phyloP scores from a whole-genome alignment of 768 basidiomycete genomes.

The Boletus subparvulus region DNA sequence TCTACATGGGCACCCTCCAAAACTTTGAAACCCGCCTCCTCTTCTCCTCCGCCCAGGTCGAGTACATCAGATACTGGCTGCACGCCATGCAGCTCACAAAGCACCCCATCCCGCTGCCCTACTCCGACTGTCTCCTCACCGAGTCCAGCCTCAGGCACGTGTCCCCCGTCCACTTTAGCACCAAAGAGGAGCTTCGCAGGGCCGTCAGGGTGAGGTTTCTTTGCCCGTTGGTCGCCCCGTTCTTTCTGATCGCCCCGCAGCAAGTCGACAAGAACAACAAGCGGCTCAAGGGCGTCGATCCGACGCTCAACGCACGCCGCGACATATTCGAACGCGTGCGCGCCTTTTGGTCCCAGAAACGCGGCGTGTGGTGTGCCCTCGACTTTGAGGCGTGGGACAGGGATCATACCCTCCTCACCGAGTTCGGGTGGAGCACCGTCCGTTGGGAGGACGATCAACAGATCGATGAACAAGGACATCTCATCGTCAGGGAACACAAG shows the following conservation, averaged over 20 bases:
- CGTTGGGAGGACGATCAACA: conserved; percentile 54
- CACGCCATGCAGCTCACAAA: conserved; percentile 69
- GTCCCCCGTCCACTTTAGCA: conserved; percentile 55
- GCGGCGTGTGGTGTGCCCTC: conserved; percentile 71
- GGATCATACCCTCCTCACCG: conserved; percentile 71
- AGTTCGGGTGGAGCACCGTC: conserved; percentile 75
- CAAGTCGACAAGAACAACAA: conserved; percentile 80
- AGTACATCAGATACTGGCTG: conserved; percentile 84
- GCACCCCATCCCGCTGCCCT: conserved; percentile 66
- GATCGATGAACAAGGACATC: conserved; percentile 53
- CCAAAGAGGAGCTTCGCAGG: conserved; percentile 52
- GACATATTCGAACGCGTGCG: conserved; percentile 69
- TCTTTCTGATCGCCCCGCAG: conserved; percentile 36
- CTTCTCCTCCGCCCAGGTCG: conserved; percentile 81
- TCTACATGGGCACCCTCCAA: conserved; percentile 73
- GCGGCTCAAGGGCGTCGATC: conserved; percentile 63
- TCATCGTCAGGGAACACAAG: conserved; percentile 62
- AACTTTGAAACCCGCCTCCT: conserved; percentile 77
- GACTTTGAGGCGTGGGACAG: conserved; percentile 86
- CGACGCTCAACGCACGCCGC: conserved; percentile 54
- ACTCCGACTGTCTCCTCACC: conserved; percentile 73
- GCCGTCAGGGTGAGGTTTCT: conserved; percentile 53
- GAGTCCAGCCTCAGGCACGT: conserved; percentile 55
- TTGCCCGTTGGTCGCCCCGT: background rate
- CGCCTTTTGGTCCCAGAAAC: conserved; percentile 57